A percentile compares a stretch with the other conserved stretches of the same genome.
phyloP scores from a whole-genome alignment of 2,329 filamentous ascomycete species.

The Dactylonectria macrodidyma region DNA sequence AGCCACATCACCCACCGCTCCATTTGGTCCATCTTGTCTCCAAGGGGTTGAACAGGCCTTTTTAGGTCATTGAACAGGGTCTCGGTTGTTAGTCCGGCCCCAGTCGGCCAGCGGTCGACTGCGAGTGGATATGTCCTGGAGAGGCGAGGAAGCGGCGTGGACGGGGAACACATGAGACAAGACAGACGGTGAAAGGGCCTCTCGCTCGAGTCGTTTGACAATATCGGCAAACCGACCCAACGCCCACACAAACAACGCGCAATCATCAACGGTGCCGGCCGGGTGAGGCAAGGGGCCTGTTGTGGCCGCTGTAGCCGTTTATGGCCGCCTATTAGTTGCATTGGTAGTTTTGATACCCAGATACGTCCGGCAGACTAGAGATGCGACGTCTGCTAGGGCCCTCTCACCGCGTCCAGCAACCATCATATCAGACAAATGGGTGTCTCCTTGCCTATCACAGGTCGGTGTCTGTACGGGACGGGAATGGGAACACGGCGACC shows the following conservation, averaged over 20 bases:
- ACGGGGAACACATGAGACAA: constrained; percentile 12
- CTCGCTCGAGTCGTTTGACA: constrained; percentile 25
- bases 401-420: constrained; percentile 28
- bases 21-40: constrained; percentile 28
- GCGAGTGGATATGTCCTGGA: background rate
- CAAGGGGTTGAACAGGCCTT: constrained; percentile 31
- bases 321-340: too few relatives aligned
- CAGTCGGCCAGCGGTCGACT: constrained; percentile 10
- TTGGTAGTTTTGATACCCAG: too few relatives aligned
- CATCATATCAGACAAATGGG: background rate
- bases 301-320: constrained; percentile 3
- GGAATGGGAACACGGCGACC: constrained; percentile 5
- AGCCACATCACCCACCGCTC: constrained; percentile 48
- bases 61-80: background rate
- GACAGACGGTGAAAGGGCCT: constrained; percentile 27
- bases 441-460: background rate
- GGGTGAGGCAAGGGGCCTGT: background rate
- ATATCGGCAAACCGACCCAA: constrained; percentile 1
- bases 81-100: constrained; percentile 7
- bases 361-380: too few relatives aligned
- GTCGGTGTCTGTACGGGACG: background rate
- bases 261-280: constrained; percentile 4
- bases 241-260: constrained; percentile 3
- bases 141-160: constrained; percentile 12
- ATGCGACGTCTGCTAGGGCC: background rate